Evolutionary conservation across 495 filamentous ascomycete genomes (phyloP).

Genomic region (Penicillium turbatum): DNA sequence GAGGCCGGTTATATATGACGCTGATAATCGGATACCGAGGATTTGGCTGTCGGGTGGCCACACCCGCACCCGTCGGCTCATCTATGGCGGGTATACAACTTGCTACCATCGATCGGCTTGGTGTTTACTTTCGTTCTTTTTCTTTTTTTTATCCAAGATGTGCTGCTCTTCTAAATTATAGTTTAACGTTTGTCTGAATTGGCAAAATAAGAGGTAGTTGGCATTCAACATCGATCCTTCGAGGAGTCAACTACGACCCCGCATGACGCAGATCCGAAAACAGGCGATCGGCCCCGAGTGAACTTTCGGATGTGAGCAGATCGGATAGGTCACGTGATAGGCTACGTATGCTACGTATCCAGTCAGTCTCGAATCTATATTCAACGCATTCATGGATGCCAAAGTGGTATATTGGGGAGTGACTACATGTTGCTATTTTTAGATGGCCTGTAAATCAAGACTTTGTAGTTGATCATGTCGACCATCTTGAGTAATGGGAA

Average conservation of each 20-base stretch:
- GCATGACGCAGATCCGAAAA: slow-evolving; percentile 20
- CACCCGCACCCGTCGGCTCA: slow-evolving; percentile 16
- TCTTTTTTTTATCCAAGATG: neutral
- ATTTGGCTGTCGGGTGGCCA: slow-evolving; percentile 17
- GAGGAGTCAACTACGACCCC: slow-evolving; percentile 1
- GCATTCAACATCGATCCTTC: neutral
- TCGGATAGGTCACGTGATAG: slow-evolving; percentile 18
- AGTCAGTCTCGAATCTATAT: no score
- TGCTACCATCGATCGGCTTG: no score
- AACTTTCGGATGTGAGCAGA: slow-evolving; percentile 24
- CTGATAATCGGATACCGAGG: slow-evolving; percentile 5
- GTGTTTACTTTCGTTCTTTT: no score
- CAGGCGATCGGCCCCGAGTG: slow-evolving; percentile 1
- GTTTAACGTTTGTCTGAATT: neutral
- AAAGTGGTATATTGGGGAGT: no score
- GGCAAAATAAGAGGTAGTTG: neutral
- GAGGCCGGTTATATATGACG: slow-evolving; percentile 15
- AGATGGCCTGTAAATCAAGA: no score
- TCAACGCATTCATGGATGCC: no score
- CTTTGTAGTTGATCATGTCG: no score
- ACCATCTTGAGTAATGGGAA: no score
- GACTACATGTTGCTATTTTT: no score
- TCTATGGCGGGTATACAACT: neutral
- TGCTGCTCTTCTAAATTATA: neutral
- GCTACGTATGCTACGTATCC: no score